Evolutionary conservation across 2,329 filamentous ascomycete species (phyloP).

Genomic region (Fonsecaea erecta): DNA sequence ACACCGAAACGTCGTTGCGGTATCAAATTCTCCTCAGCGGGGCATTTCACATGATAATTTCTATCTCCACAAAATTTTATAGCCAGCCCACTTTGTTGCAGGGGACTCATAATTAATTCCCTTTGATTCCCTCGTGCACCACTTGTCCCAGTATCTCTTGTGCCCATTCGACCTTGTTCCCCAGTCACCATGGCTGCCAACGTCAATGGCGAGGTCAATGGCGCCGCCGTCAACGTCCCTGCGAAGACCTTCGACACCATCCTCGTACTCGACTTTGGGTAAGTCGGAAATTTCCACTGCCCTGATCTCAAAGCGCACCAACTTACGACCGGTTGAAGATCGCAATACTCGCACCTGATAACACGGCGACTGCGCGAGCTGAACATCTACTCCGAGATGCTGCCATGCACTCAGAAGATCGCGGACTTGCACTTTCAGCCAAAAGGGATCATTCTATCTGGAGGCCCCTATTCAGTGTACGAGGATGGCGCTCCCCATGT

Average conservation of each 20-base stretch:
- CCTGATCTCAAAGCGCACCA: constrained; percentile 1
- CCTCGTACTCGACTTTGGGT: constrained; percentile 45
- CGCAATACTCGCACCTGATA: constrained; percentile 75
- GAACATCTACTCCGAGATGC: constrained; percentile 84
- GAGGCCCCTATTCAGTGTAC: constrained; percentile 79
- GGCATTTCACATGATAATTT: constrained; percentile 9
- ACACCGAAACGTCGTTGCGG: not conserved
- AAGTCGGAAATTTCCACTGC: constrained; percentile 13
- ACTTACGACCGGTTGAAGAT: constrained; percentile 43
- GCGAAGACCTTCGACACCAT: constrained; percentile 44
- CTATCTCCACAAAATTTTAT: constrained; percentile 18
- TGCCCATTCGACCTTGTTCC: not conserved
- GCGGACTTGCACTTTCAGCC: constrained; percentile 77
- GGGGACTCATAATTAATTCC: constrained; percentile 35
- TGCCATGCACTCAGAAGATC: constrained; percentile 83
- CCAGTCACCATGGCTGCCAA: constrained; percentile 14
- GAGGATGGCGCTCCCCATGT: constrained; percentile 76
- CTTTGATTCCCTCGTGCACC: constrained; percentile 55
- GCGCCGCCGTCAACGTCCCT: constrained; percentile 37
- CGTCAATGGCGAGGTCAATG: constrained; percentile 35
- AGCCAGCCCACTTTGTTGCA: not conserved
- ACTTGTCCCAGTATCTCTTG: not conserved
- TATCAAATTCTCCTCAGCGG: constrained; percentile 10
- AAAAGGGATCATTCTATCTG: constrained; percentile 79
- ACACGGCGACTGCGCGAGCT: constrained; percentile 75